Base-by-base conservation (phyloP, 192 early-diverging fungal genomes). In the Umbelopsis sp. region DNA sequence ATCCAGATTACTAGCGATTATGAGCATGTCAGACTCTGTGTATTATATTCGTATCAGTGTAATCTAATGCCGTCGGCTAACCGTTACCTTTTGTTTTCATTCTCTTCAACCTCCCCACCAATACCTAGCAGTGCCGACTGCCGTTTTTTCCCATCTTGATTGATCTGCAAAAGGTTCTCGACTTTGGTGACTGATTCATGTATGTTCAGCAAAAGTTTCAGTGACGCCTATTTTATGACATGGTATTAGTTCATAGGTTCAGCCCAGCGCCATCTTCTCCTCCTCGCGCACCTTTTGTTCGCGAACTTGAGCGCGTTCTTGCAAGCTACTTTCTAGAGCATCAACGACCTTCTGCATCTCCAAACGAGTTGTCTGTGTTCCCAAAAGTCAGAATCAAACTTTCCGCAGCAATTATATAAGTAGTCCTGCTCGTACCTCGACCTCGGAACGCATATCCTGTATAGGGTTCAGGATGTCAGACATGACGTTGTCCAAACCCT, bases 161-260 rank as follows among this genome's bases (percentile, higher is more conserved):
- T 86, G 66, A 91, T 88, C 15, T 88, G 74, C 41, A 94, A 78
- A 2, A 94, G 68, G 4, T 74, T 85, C 49, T 94, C 92, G 0
- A 94, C 84, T 66, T 94, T 94, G n/a, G 74, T 76, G 8, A 94
- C 82, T 0, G 92, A 93, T 46, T 92, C 91, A 20, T 90, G 82
- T 35, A 94, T 94, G 69, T 89, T 86, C 13, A 94, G 49, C 18
- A 91, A 81, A 11, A 94, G 74, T 77, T 94, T 88, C 1, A 94
- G 73, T 49, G 76, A 81, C 2, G 86, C 82, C 90, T 83, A 76
- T 18, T 44, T 16, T 10, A 64, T 44, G 10, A 12, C 3, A 2
- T 41, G 12, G 22, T 11, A 53, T 27, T 69, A n/a, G 33, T 30
- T 30, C 51, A 9, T 3, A 18, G 49, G 0, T 2, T 65, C 33